These are phyloP conservation scores for Colletotrichum tropicicola DNA, from an alignment of 2,329 filamentous ascomycete species.

Conservation along the genomic window DNA sequence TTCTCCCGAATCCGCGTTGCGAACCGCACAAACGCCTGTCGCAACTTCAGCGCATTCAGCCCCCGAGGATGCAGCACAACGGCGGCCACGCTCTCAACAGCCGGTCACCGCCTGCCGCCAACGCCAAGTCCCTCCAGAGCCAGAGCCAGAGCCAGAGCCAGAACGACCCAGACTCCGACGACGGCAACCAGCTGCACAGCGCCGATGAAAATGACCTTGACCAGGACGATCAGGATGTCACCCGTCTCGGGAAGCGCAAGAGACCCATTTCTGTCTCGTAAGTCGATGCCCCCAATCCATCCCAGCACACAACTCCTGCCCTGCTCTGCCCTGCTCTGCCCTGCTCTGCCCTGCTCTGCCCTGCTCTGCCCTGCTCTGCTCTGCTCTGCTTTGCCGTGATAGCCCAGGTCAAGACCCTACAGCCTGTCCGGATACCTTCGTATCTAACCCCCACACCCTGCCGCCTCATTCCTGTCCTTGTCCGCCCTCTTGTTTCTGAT, in stretches of 20 bases:
- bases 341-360: background rate
- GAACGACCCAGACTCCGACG: slow-evolving; percentile 57
- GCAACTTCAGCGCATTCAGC: slow-evolving; percentile 29
- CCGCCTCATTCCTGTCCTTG: slow-evolving; percentile 10
- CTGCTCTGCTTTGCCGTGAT: slow-evolving; percentile 24
- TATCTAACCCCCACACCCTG: background rate
- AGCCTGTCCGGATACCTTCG: background rate
- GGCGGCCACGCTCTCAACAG: slow-evolving; percentile 30
- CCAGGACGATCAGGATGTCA: slow-evolving; percentile 52
- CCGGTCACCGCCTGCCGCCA: slow-evolving; percentile 28
- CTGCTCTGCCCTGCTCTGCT: slow-evolving; percentile 15
- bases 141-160: slow-evolving; percentile 9
- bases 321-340: slow-evolving; percentile 15
- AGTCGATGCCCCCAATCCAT: slow-evolving; percentile 36
- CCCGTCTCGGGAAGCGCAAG: slow-evolving; percentile 64
- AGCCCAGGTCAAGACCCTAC: background rate
- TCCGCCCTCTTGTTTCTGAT: background rate
- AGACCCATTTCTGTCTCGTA: slow-evolving; percentile 70
- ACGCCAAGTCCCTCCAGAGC: slow-evolving; percentile 15
- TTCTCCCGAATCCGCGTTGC: slow-evolving; percentile 23
- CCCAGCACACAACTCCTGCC: slow-evolving; percentile 8
- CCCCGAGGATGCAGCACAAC: slow-evolving; percentile 32
- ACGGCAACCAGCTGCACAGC: slow-evolving; percentile 51
- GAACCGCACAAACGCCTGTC: slow-evolving; percentile 20
- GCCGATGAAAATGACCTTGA: slow-evolving; percentile 53